phyloP scores from a whole-genome alignment of 1,139 yeast genomes.

The Debaryomyces coudertii region DNA sequence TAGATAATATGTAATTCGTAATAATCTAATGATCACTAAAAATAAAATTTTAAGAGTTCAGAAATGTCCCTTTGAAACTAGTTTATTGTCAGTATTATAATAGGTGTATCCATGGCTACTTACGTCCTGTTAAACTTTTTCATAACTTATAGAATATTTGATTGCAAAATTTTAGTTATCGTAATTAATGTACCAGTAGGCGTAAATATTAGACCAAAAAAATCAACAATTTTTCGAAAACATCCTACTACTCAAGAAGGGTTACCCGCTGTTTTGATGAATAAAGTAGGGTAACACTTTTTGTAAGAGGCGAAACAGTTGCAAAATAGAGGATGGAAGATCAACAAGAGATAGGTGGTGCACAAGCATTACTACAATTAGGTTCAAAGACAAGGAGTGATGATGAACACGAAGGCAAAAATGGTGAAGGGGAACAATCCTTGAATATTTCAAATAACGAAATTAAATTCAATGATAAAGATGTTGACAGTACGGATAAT shows the following conservation, averaged over 20 bases:
- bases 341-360: conserved; percentile 49
- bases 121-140: too few species aligned
- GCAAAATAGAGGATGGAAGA: conserved; percentile 30
- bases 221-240: conserved; percentile 9
- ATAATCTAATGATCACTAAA: too few species aligned
- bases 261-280: conserved; percentile 17
- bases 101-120: too few species aligned
- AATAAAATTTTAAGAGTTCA: too few species aligned
- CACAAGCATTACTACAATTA: conserved; percentile 48
- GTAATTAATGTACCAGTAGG: background rate
- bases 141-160: background rate
- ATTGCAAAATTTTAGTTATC: background rate
- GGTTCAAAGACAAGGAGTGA: conserved; percentile 37
- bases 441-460: conserved; percentile 5
- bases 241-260: conserved; percentile 1
- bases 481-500: conserved; percentile 15
- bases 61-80: too few species aligned
- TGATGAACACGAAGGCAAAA: conserved; percentile 18
- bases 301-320: conserved; percentile 10
- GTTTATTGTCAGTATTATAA: too few species aligned
- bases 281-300: conserved; percentile 26
- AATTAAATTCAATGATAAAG: conserved; percentile 14
- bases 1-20: too few species aligned
- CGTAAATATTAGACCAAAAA: conserved; percentile 1
- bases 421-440: conserved; percentile 8